Percentiles rank a stretch among this genome's conserved stretches.
Evolutionary conservation across 1,284 basidiomycete species (phyloP).

Genomic region (Dichomitus squalens): DNA sequence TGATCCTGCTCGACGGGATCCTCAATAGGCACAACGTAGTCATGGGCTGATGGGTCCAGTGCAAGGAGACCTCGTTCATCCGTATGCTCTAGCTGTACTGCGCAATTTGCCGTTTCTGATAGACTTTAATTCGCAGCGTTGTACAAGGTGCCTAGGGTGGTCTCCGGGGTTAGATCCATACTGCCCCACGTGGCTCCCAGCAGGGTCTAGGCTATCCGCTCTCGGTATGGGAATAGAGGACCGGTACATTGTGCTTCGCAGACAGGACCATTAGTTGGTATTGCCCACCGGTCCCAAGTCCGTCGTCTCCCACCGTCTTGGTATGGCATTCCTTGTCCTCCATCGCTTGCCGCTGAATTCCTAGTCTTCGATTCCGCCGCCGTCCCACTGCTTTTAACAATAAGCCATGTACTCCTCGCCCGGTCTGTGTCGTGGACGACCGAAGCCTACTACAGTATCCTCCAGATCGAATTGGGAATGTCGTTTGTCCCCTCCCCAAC

Average conservation of each 20-base stretch:
- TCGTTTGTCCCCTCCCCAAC: not conserved
- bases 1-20: too few relatives aligned
- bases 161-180: not conserved
- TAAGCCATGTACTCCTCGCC: not conserved
- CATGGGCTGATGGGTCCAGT: too few relatives aligned
- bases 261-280: not conserved
- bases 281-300: not conserved
- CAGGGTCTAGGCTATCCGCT: not conserved
- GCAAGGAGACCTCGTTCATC: too few relatives aligned
- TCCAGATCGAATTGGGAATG: not conserved
- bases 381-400: not conserved
- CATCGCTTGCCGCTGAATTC: not conserved
- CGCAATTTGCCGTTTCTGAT: not conserved
- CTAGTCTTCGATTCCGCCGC: not conserved
- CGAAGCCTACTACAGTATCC: not conserved
- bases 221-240: too few relatives aligned
- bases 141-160: not conserved
- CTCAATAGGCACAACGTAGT: too few relatives aligned
- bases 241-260: too few relatives aligned
- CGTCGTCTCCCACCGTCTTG: not conserved
- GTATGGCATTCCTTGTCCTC: not conserved
- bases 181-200: not conserved
- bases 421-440: not conserved
- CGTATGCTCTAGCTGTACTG: too few relatives aligned
- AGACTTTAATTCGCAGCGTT: not conserved